phyloP scores from a whole-genome alignment of 1,284 basidiomycete genomes.

The Ustilago lituana region DNA sequence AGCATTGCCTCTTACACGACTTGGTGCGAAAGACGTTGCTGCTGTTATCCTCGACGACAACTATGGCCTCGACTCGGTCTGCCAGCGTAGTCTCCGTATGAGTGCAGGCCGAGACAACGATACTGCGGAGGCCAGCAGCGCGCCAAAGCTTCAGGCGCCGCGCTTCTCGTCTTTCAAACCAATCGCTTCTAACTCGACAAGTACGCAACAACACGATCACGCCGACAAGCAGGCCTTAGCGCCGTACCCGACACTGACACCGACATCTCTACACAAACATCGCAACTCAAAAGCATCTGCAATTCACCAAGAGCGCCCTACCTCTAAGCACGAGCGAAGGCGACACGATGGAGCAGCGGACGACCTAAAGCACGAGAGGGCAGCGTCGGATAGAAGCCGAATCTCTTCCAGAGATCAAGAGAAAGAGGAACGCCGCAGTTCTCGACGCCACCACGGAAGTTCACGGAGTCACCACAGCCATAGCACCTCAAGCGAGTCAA shows the following conservation, averaged over 20 bases:
- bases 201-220: neutral
- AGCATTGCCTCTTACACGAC: neutral
- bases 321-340: neutral
- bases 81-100: slow-evolving; percentile 15
- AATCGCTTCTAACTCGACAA: slow-evolving; percentile 1
- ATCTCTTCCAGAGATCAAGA: neutral
- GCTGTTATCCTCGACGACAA: neutral
- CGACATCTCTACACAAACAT: neutral
- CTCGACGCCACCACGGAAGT: neutral
- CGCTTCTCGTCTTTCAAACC: slow-evolving; percentile 13
- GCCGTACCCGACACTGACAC: neutral
- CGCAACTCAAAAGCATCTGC: neutral
- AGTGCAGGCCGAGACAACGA: slow-evolving; percentile 21
- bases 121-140: neutral
- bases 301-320: neutral
- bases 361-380: neutral
- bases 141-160: slow-evolving; percentile 1
- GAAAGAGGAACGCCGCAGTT: neutral
- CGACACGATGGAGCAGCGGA: neutral
- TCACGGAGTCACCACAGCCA: neutral
- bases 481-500: neutral
- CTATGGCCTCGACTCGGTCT: slow-evolving; percentile 20
- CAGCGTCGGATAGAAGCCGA: neutral
- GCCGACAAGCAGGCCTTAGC: neutral
- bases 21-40: no score